Evolutionary conservation across 202 grass and related monocot species (phyloP), one percentile per base, ranked within the genome.

Genomic region (Cymbopogon flexuosus): DNA sequence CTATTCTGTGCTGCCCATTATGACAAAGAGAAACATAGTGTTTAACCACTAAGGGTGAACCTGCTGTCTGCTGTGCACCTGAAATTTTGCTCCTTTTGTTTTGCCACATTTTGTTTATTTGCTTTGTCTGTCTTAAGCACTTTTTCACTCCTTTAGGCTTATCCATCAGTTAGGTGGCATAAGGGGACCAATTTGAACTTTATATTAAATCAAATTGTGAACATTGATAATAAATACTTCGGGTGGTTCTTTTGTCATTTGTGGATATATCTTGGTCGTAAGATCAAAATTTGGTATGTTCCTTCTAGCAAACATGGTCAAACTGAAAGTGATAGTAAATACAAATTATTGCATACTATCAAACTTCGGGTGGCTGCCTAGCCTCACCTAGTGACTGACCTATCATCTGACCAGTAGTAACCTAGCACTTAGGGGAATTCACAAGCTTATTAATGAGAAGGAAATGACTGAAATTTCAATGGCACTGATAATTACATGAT

Each of bases 271-370:
- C 1, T 16, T 71, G 42, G 68, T 71, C 9, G 1, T 30, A 47
- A 47, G 68, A 16, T 71, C 41, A 71, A 47, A 71, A 70, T 30
- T 71, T 71, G 16, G 13, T n/a, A 70, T 46, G 22, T 70, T 70
- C 35, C 33, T 21, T 47, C 23, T 40, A 68, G 37, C n/a, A 22
- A 68, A 68, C 12, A 29, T 14, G 41, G 39, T 45, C 12, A 29
- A 47, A 70, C 12, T 70, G 22, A 70, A 8, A 46, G 23, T 45
- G 10, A 46, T 0, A 16, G 12, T 27, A 47, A 30, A 70, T 47
- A 47, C 22, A 70, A 29, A 30, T 18, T 70, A 30, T 22, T 7
- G 36, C n/a, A 68, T 41, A 23, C 37, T n/a, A n/a, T n/a, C n/a
- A n/a, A n/a, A n/a, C n/a, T n/a, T n/a, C n/a, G n/a, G n/a, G n/a